Percentiles rank a stretch among this genome's conserved stretches.
Conservation (phyloP, 179 eudicot genomes). For the Nepenthes alata region DNA sequence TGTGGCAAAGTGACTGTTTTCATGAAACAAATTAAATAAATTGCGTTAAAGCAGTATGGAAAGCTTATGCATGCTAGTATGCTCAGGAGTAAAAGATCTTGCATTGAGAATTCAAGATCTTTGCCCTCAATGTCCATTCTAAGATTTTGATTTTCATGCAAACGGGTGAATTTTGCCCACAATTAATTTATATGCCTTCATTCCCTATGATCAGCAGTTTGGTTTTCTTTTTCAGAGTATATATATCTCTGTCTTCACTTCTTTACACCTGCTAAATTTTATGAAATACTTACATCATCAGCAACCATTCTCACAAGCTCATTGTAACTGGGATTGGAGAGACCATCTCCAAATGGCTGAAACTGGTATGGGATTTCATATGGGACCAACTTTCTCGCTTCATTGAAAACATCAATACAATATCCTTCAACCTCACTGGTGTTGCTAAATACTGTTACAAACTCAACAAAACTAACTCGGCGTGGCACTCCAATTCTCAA, state of each 20-base stretch:
- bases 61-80: no score
- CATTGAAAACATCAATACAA: constrained; percentile 79
- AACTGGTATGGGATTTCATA: constrained; percentile 59
- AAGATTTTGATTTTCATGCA: no score
- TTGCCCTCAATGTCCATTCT: no score
- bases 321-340: constrained; percentile 39
- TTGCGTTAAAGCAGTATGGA: no score
- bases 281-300: constrained; percentile 38
- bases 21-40: no score
- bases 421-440: constrained; percentile 57
- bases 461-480: constrained; percentile 36
- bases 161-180: no score
- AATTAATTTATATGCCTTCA: background rate
- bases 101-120: no score
- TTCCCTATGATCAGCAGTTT: background rate
- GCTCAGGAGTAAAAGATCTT: no score
- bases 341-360: constrained; percentile 54
- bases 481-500: constrained; percentile 32
- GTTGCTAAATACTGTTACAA: constrained; percentile 38
- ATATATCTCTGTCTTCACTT: background rate
- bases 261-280: background rate
- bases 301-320: constrained; percentile 54
- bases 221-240: background rate
- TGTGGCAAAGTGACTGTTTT: no score
- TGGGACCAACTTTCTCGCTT: constrained; percentile 56